Conservation (phyloP, 1,284 basidiomycete species). For the Ceratorhiza oryzae-sativae region DNA sequence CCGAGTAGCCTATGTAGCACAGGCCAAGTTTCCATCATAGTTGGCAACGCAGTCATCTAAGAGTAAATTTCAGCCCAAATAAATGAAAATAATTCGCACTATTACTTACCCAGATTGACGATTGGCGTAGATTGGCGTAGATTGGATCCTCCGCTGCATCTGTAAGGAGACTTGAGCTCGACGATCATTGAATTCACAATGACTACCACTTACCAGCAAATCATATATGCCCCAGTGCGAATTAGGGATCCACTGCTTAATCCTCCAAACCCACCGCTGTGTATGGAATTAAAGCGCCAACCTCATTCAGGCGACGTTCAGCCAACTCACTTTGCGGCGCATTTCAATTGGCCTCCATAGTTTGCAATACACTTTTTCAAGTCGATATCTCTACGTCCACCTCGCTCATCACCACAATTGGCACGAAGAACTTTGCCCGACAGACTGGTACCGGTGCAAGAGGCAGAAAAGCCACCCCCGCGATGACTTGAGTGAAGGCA, state of each 20-base stretch:
- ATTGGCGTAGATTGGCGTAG: neutral
- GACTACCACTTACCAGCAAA: neutral
- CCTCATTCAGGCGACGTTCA: neutral
- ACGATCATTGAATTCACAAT: neutral
- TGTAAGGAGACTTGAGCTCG: neutral
- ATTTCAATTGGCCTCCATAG: neutral
- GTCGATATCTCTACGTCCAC: neutral
- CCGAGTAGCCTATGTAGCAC: constrained; percentile 9
- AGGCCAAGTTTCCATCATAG: constrained; percentile 2
- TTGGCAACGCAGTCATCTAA: constrained; percentile 1
- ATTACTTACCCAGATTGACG: neutral
- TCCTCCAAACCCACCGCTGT: constrained; percentile 6
- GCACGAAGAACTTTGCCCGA: neutral
- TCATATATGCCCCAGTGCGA: constrained; percentile 14
- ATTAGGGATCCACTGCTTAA: neutral
- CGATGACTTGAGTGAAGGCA: neutral
- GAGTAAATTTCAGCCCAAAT: neutral
- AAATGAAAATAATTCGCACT: neutral
- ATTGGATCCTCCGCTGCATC: neutral
- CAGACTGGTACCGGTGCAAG: neutral
- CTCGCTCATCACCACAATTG: neutral
- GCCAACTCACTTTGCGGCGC: neutral
- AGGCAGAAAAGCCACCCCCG: constrained; percentile 5
- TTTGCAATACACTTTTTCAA: neutral
- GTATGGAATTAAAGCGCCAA: neutral